Base-by-base conservation (phyloP, 352 stramenopile genomes). In the Phytophthora pini region DNA sequence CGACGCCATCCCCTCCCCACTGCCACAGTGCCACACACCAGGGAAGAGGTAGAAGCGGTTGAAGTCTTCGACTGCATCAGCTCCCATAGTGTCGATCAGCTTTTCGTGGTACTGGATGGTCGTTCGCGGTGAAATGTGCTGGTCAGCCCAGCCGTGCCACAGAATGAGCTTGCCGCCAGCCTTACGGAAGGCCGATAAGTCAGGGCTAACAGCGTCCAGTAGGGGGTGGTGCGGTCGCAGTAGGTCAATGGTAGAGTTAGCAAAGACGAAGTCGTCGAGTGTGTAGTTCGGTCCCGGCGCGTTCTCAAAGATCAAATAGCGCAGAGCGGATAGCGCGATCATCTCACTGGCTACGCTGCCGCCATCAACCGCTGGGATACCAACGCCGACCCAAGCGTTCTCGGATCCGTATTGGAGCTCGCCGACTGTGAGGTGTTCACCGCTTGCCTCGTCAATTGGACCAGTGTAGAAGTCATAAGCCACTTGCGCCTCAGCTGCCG, bases 21-120 rank as follows among this genome's bases (percentile, higher is more conserved):
- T 27, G 9, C 74, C 64, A 12, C 74, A 82, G 56, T 82, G 74
- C 56, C 70, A 75, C 27, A 82, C 74, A 20, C 69, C 70, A 1
- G 73, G 70, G 40, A 81, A 66, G 31, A 81, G 31, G 49, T 82
- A 81, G 45, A 81, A 51, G 13, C 69, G 73, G 45, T 76, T 72
- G 29, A 79, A 79, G 11, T 72, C 59, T 5, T 67, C 62, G 3
- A 57, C 61, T 13, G 27, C 47, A 20, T 71, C 56, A 8, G 44
- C 61, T 13, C 73, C 73, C 69, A 81, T 78, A 1, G 36, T 58
- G 11, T 65, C 49, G 29, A 75, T 43, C 9, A 78, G 45, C 24
- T 64, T 71, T 34, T 81, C 73, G 32, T 81, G 70, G 43, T 74
- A 77, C 12, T 68, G 61, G 57, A 78, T 78, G 8, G 69, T 78